Evolutionary conservation across 2,329 filamentous ascomycete genomes (phyloP).

Genomic region (Drechslerella dactyloides): DNA sequence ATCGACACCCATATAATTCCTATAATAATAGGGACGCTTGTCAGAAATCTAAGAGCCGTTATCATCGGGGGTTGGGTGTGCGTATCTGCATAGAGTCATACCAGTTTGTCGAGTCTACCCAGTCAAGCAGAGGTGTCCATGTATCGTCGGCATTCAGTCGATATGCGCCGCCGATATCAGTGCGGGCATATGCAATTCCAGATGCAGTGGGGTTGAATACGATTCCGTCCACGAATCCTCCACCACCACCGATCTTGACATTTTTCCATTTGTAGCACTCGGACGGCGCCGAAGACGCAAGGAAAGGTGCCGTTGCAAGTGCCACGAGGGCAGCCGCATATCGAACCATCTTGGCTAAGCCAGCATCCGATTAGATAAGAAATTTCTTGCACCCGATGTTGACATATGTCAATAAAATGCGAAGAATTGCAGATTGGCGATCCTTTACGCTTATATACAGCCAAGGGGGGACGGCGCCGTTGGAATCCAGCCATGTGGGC

Average conservation of each 20-base stretch:
- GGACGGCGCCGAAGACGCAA: constrained; percentile 32
- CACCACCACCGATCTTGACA: constrained; percentile 65
- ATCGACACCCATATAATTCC: constrained; percentile 66
- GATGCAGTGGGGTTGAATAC: constrained; percentile 63
- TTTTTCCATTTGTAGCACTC: constrained; percentile 61
- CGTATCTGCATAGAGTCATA: constrained; percentile 49
- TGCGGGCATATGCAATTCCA: constrained; percentile 65
- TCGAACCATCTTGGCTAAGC: constrained; percentile 32
- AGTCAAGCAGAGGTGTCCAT: constrained; percentile 65
- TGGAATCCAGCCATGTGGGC: too few relatives aligned
- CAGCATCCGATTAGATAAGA: too few relatives aligned
- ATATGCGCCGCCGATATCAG: constrained; percentile 68
- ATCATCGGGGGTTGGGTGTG: too few relatives aligned
- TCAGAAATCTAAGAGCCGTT: too few relatives aligned
- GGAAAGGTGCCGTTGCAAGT: constrained; percentile 33
- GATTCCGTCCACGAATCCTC: constrained; percentile 66
- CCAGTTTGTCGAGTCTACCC: constrained; percentile 61
- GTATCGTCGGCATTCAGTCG: constrained; percentile 65
- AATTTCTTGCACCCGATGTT: too few relatives aligned
- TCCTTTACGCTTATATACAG: too few relatives aligned
- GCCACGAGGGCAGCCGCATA: constrained; percentile 34
- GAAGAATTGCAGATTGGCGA: too few relatives aligned
- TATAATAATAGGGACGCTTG: constrained; percentile 51
- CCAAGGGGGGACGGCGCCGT: too few relatives aligned
- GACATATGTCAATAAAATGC: too few relatives aligned